Evolutionary conservation across 163 green algal species (phyloP).

Genomic region (Scenedesmus sp.): DNA sequence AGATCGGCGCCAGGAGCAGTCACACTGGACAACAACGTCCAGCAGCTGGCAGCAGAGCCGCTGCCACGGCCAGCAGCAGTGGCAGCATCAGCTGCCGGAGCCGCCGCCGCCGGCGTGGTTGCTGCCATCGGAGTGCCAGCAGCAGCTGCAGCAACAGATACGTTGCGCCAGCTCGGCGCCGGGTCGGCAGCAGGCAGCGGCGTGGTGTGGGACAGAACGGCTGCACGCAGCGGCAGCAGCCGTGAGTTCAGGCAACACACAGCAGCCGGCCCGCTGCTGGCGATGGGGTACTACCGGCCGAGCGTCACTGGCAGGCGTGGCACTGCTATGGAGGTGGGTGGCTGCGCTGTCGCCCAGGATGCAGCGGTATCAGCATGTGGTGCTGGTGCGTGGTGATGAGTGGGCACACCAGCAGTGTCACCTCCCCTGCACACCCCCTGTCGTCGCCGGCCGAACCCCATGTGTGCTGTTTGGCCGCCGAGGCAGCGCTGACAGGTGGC

Average conservation of each 20-base stretch:
- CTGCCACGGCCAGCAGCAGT: constrained; percentile 41
- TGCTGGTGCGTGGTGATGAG: neutral
- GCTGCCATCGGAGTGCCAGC: neutral
- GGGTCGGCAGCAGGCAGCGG: neutral
- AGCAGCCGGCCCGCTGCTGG: constrained; percentile 42
- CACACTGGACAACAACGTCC: neutral
- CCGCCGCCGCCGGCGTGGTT: neutral
- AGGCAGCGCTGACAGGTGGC: too few species aligned
- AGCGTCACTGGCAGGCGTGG: constrained; percentile 58
- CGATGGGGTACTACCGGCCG: constrained; percentile 83
- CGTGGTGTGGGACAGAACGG: neutral
- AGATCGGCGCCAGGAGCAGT: neutral
- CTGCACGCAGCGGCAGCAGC: neutral
- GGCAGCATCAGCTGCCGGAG: neutral
- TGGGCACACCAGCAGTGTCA: neutral
- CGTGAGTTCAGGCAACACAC: constrained; percentile 33
- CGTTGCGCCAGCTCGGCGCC: neutral
- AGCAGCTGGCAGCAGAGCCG: constrained; percentile 39
- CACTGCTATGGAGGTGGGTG: constrained; percentile 69
- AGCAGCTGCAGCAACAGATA: constrained; percentile 14
- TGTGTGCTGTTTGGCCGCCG: too few species aligned
- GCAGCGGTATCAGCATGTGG: neutral
- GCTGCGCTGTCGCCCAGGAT: neutral
- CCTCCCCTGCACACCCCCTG: too few species aligned
- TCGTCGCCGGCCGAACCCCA: too few species aligned